phyloP scores from a whole-genome alignment of 2,329 filamentous ascomycete species.

The Colletotrichum cordylinicola region DNA sequence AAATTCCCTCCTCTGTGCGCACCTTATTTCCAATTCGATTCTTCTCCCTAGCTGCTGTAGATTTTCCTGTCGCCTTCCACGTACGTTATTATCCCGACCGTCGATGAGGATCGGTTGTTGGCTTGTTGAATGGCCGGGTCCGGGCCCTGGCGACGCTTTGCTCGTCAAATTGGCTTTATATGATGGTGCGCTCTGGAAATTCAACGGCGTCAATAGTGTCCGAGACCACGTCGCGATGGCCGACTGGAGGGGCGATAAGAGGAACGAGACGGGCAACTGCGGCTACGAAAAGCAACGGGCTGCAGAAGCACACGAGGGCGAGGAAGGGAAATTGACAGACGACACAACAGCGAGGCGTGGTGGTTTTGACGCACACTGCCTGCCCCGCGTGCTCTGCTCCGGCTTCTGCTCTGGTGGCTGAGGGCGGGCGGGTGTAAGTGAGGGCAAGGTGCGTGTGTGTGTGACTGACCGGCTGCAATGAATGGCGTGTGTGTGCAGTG shows the following conservation, averaged over 20 bases:
- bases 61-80: neutral
- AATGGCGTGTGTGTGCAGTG: neutral
- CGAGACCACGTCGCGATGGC: neutral
- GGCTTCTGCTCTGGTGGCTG: neutral
- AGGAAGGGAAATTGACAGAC: neutral
- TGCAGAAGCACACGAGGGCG: neutral
- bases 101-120: neutral
- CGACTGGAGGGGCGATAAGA: neutral
- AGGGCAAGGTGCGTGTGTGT: neutral
- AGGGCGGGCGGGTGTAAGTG: neutral
- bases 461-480: neutral
- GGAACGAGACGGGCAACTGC: neutral
- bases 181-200: neutral
- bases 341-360: neutral
- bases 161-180: neutral
- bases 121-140: neutral
- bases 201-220: conserved; percentile 14
- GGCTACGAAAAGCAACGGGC: neutral
- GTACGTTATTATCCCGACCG: neutral
- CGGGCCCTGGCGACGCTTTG: neutral
- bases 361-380: neutral
- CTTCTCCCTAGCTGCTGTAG: neutral
- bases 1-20: conserved; percentile 8
- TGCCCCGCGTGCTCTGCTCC: neutral
- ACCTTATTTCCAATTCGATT: neutral